phyloP scores from a whole-genome alignment of 371 early-diverging fungal genomes.

The Batkoa obscura region DNA sequence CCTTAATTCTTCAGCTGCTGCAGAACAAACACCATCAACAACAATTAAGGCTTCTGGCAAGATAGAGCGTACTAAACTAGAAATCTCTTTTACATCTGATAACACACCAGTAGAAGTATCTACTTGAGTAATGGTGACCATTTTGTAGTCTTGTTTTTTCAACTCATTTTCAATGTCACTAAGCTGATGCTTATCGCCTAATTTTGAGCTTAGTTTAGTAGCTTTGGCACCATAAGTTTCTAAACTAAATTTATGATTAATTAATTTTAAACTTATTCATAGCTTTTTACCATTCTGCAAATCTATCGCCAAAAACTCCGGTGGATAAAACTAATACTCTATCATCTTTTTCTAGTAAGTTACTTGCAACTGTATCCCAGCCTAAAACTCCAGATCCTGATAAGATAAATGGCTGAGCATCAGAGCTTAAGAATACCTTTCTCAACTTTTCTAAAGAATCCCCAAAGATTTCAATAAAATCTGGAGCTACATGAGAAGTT shows the following conservation, averaged over 20 bases:
- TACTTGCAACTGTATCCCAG: slow-evolving; percentile 87
- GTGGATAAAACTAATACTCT: slow-evolving; percentile 76
- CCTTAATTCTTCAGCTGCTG: slow-evolving; percentile 79
- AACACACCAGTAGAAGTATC: slow-evolving; percentile 93
- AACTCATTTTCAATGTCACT: slow-evolving; percentile 28
- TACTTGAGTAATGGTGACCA: slow-evolving; percentile 84
- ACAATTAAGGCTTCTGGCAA: slow-evolving; percentile 80
- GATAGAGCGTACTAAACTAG: slow-evolving; percentile 43
- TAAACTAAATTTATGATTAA: slow-evolving; percentile 26
- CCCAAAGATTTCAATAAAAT: slow-evolving; percentile 75
- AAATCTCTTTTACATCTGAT: slow-evolving; percentile 56
- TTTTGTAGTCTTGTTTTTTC: slow-evolving; percentile 43
- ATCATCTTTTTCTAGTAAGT: slow-evolving; percentile 77
- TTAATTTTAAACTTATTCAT: slow-evolving; percentile 14
- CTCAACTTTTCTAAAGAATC: slow-evolving; percentile 65
- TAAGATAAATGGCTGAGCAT: slow-evolving; percentile 85
- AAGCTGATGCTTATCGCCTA: slow-evolving; percentile 46
- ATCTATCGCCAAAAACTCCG: slow-evolving; percentile 91
- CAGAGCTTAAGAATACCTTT: slow-evolving; percentile 52
- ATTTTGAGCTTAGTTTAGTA: slow-evolving; percentile 41
- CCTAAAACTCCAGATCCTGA: slow-evolving; percentile 88
- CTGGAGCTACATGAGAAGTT: slow-evolving; percentile 82
- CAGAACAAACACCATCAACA: slow-evolving; percentile 91
- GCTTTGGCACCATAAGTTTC: slow-evolving; percentile 74
- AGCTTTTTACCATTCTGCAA: slow-evolving; percentile 62